phyloP scores from a whole-genome alignment of 257 asterid species.

The Scutellaria minor region DNA sequence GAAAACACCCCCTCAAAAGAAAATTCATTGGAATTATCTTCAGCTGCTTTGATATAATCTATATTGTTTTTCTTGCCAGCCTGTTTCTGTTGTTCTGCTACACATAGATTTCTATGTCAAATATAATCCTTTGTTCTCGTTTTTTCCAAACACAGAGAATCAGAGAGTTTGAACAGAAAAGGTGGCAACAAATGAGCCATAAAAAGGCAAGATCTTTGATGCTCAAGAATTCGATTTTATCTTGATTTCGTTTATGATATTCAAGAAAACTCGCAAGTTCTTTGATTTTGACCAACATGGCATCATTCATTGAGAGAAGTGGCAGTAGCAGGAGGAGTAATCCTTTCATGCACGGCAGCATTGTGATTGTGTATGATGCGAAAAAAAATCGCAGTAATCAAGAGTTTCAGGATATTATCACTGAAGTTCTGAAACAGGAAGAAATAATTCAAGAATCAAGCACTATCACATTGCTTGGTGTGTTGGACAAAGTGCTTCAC shows the following conservation, averaged over 20 bases:
- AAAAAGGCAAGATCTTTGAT: not conserved
- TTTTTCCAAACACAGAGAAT: not conserved
- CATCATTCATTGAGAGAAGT: constrained; percentile 37
- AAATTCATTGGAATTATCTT: constrained; percentile 35
- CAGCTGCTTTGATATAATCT: constrained; percentile 33
- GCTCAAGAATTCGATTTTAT: not conserved
- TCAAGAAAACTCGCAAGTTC: not conserved
- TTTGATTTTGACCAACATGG: constrained; percentile 40
- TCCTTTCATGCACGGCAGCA: constrained; percentile 48
- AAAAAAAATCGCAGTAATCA: constrained; percentile 46
- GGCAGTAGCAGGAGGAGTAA: constrained; percentile 30
- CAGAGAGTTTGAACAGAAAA: not conserved
- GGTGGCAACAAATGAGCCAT: constrained; percentile 20
- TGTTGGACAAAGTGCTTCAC: constrained; percentile 57
- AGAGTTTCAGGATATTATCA: constrained; percentile 47
- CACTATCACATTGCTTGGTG: constrained; percentile 64
- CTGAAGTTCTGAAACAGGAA: constrained; percentile 44
- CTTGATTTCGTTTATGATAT: not conserved
- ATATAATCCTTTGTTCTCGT: constrained; percentile 17
- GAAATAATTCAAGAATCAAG: constrained; percentile 51
- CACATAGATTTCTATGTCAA: not conserved
- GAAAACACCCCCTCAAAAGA: not conserved
- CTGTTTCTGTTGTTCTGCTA: constrained; percentile 9
- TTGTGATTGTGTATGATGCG: constrained; percentile 69
- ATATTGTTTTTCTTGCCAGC: constrained; percentile 22